Evolutionary conservation across 305 asterid genomes (phyloP).

Genomic region (Caryopteris hybrid): DNA sequence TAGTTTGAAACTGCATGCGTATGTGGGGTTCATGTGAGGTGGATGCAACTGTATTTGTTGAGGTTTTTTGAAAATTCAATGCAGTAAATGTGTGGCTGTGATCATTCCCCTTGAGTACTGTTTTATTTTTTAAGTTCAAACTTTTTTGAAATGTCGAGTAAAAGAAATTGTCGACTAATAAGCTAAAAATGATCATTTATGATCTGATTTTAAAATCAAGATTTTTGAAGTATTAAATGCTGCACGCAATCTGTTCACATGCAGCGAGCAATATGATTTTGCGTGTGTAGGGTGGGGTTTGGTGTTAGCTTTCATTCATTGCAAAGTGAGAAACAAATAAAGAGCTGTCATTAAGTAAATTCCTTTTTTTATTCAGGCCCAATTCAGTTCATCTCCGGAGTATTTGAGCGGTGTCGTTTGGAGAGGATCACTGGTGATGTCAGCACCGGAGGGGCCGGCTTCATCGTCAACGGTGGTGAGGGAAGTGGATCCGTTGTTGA

Average conservation of each 20-base stretch:
- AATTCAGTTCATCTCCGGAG: not conserved
- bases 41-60: not conserved
- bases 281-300: not conserved
- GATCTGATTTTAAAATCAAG: not conserved
- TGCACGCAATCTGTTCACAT: conserved; percentile 46
- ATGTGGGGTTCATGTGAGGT: conserved; percentile 18
- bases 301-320: conserved; percentile 27
- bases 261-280: conserved; percentile 35
- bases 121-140: not conserved
- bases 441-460: conserved; percentile 41
- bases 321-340: conserved; percentile 2
- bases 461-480: no score
- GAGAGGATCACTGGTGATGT: conserved; percentile 28
- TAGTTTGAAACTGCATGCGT: not conserved
- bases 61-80: conserved; percentile 1
- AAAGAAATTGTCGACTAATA: conserved; percentile 12
- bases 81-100: conserved; percentile 21
- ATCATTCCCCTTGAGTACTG: not conserved
- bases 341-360: not conserved
- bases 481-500: conserved; percentile 72
- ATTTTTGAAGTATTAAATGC: conserved; percentile 35
- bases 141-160: conserved; percentile 9
- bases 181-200: not conserved
- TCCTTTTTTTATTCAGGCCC: conserved; percentile 17
- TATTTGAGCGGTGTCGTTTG: conserved; percentile 18